Conservation (phyloP, 2,329 filamentous ascomycete genomes). For the Microsporum canis region DNA sequence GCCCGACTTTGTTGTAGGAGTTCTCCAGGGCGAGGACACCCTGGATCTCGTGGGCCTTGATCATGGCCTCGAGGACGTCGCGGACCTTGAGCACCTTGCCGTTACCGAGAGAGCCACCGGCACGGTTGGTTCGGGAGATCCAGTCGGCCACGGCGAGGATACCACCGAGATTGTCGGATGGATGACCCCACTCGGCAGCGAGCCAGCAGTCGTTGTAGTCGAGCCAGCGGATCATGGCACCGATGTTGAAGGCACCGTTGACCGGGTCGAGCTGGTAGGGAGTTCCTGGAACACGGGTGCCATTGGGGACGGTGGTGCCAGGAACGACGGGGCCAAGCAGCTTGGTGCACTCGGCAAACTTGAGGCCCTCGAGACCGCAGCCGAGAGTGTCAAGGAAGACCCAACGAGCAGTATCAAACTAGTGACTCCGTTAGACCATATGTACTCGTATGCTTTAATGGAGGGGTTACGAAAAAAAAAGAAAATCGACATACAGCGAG, state of each 20-base stretch:
- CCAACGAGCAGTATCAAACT: conserved; percentile 86
- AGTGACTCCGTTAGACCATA: conserved; percentile 35
- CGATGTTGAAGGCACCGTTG: conserved; percentile 96
- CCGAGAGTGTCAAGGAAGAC: conserved; percentile 95
- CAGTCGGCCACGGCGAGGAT: conserved; percentile 96
- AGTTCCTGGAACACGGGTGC: conserved; percentile 81
- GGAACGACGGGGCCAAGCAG: conserved; percentile 84
- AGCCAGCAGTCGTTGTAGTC: conserved; percentile 99
- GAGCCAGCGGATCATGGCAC: conserved; percentile 96
- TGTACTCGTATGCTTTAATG: not conserved
- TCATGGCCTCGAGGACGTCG: conserved; percentile 92
- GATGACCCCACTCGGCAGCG: conserved; percentile 96
- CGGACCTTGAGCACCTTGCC: conserved; percentile 76
- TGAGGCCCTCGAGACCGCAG: conserved; percentile 88
- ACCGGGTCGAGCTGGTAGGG: conserved; percentile 90
- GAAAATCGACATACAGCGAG: conserved; percentile 61
- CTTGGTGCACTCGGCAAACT: conserved; percentile 93
- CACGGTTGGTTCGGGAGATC: conserved; percentile 88
- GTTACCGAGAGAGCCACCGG: conserved; percentile 59
- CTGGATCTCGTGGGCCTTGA: conserved; percentile 99
- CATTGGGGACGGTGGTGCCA: conserved; percentile 83
- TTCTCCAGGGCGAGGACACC: conserved; percentile 93
- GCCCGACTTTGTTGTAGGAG: conserved; percentile 95
- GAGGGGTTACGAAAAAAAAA: not conserved
- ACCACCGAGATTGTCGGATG: conserved; percentile 93